Evolutionary conservation across 768 basidiomycete genomes (phyloP), one percentile per base, ranked within the genome.

Genomic region (Tricholoma sp.): DNA sequence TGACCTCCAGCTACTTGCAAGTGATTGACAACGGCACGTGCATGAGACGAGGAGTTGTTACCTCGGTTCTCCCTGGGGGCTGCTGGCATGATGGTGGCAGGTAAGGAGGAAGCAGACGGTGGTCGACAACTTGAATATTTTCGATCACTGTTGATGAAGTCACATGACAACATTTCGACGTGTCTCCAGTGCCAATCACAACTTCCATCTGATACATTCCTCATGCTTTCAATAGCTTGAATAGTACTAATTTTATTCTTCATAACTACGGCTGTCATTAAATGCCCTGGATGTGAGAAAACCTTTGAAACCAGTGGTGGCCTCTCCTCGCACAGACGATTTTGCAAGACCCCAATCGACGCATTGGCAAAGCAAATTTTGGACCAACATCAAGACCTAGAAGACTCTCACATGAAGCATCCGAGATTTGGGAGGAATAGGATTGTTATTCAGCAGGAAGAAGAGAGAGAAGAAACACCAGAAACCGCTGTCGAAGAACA

Each of bases 161-260:
- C 44, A 28, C 20, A 28, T 45, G 44, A 28, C 24, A 20, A 12
- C 20, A 11, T 45, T 18, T 41, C n/a, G 5, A 17, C 17, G 39
- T 41, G 7, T 18, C 39, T 6, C n/a, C n/a, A n/a, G n/a, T 17
- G 39, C 15, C 39, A 11, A 4, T 41, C 4, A 17, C 3, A 10
- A 24, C 24, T 24, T 37, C 36, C 36, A 37, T 12, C 12, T 13
- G 12, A 11, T 1, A n/a, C n/a, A n/a, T 13, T 37, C 39, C 7
- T 41, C 17, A 17, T 17, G 4, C 39, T 41, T 37, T 37, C 12
- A 10, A 41, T 41, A 45, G 55, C 61, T 58, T 57, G 55, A 61
- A 24, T 24, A 13, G 6, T 24, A 20, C 42, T 44, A 24, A 24
- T 20, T 24, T 44, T 20, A 24, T 24, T 37, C 11, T 37, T 37